Evolutionary conservation across 805 yeast genomes (phyloP).

Genomic region (Starmerella lactis-condensi): DNA sequence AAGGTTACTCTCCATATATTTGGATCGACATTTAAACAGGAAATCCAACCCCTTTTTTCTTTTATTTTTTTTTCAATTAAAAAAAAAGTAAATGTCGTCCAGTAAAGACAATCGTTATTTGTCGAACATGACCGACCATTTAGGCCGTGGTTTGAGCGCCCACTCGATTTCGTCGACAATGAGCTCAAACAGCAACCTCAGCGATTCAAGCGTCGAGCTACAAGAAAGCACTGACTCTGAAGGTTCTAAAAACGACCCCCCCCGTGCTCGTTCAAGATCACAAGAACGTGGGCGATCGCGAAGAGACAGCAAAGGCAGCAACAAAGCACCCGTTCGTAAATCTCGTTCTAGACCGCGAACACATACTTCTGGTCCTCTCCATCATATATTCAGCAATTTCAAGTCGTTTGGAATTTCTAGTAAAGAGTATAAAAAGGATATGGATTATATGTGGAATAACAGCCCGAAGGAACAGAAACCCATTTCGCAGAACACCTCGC

Average conservation of each 20-base stretch:
- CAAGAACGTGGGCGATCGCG: conserved; percentile 1
- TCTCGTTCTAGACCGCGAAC: conserved; percentile 4
- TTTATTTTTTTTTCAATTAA: too few relatives aligned
- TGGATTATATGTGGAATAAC: not conserved
- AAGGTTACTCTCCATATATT: too few relatives aligned
- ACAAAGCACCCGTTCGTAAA: not conserved
- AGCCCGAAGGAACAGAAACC: not conserved
- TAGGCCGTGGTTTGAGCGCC: conserved; percentile 6
- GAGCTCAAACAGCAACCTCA: conserved; percentile 1
- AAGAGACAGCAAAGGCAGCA: not conserved
- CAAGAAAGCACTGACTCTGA: conserved; percentile 1
- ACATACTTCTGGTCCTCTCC: conserved; percentile 2
- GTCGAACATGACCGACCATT: conserved; percentile 1
- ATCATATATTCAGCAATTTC: conserved; percentile 5
- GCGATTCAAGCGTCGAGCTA: conserved; percentile 5
- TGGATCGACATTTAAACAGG: too few relatives aligned
- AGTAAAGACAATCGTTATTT: too few relatives aligned
- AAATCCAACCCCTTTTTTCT: too few relatives aligned
- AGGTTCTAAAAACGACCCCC: not conserved
- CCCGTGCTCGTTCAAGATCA: conserved; percentile 1
- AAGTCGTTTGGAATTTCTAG: conserved; percentile 2
- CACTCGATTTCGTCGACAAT: conserved; percentile 2
- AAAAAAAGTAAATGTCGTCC: too few relatives aligned
- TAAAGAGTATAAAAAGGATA: not conserved
- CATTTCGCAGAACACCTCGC: too few relatives aligned